These are phyloP conservation scores for Aspergillus ellipticus DNA, from an alignment of 495 filamentous ascomycete genomes.

Conservation along the genomic window DNA sequence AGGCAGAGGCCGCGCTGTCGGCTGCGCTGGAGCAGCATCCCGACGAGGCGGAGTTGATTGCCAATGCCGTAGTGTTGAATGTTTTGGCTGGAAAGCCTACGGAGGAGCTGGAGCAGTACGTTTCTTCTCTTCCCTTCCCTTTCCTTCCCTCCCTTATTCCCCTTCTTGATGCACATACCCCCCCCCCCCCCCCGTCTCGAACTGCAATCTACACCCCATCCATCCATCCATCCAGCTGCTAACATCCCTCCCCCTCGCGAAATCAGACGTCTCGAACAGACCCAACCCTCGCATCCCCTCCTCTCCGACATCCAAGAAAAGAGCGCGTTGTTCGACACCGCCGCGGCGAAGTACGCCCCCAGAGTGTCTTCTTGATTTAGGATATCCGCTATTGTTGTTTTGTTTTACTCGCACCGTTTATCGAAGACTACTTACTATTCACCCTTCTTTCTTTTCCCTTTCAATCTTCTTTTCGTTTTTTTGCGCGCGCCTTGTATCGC, in stretches of 20 bases:
- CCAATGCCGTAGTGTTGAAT: conserved; percentile 76
- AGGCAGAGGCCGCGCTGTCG: conserved; percentile 82
- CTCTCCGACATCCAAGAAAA: conserved; percentile 71
- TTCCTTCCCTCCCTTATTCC: not conserved
- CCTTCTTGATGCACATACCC: not conserved
- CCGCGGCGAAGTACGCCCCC: conserved; percentile 71
- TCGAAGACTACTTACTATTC: not conserved
- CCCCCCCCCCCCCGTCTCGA: too few relatives aligned
- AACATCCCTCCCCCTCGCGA: conserved; percentile 4
- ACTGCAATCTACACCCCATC: too few relatives aligned
- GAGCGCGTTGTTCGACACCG: conserved; percentile 72
- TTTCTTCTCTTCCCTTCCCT: not conserved
- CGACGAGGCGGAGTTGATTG: conserved; percentile 66
- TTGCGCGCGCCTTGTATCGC: not conserved
- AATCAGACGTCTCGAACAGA: conserved; percentile 55
- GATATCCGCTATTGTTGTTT: not conserved
- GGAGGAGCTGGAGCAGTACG: conserved; percentile 58
- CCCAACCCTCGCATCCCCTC: conserved; percentile 59
- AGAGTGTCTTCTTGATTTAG: conserved; percentile 57
- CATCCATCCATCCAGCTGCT: conserved; percentile 10
- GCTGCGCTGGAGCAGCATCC: conserved; percentile 74
- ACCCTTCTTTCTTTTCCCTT: conserved; percentile 12
- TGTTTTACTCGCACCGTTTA: not conserved
- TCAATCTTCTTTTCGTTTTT: conserved; percentile 15
- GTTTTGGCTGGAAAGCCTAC: conserved; percentile 68